Evolutionary conservation across 345 rosid genomes (phyloP).

Genomic region (Garcia nutans): DNA sequence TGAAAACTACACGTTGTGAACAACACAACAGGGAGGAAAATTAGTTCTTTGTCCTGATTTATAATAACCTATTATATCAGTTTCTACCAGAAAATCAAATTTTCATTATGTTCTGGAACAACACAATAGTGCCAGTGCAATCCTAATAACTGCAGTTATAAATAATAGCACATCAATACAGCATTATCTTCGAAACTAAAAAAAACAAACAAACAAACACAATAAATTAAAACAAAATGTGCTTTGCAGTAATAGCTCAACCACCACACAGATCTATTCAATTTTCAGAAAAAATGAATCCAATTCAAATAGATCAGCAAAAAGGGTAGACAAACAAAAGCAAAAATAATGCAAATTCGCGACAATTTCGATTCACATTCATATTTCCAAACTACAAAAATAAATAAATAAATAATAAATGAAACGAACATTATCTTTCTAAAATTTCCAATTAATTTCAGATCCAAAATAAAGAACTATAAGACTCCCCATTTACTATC

Average conservation of each 20-base stretch:
- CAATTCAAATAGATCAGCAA: constrained; percentile 11
- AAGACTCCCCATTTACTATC: constrained; percentile 13
- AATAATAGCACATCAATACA: neutral
- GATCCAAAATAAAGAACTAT: constrained; percentile 10
- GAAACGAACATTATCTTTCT: neutral
- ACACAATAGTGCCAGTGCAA: neutral
- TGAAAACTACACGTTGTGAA: constrained; percentile 41
- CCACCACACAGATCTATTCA: constrained; percentile 17
- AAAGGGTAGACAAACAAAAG: no score
- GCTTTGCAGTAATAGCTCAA: neutral
- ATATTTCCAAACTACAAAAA: neutral
- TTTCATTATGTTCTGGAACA: neutral
- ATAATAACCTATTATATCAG: neutral
- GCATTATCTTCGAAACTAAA: neutral
- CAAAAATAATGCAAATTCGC: neutral
- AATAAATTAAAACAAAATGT: neutral
- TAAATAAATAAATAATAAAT: neutral
- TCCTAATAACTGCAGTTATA: neutral
- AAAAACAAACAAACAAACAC: neutral
- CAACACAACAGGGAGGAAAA: constrained; percentile 7
- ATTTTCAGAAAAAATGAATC: neutral
- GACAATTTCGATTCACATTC: neutral
- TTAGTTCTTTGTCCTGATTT: neutral
- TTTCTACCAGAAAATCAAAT: neutral
- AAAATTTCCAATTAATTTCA: neutral